Percentiles rank a stretch among this genome's conserved stretches.
These are phyloP conservation scores for Hirschioporus abietinus DNA, from an alignment of 768 basidiomycete genomes.

Conservation along the genomic window DNA sequence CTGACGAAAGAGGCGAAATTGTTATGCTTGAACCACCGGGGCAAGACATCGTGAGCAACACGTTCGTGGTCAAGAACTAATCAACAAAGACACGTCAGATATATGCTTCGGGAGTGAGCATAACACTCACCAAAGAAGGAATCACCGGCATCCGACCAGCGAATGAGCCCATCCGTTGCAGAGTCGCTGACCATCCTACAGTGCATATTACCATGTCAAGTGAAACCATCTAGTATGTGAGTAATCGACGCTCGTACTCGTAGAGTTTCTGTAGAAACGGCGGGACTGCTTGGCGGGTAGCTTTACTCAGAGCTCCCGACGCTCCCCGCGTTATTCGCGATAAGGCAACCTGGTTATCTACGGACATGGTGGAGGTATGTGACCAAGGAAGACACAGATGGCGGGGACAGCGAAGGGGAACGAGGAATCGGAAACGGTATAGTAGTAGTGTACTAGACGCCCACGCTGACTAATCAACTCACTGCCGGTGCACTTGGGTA, in stretches of 20 bases:
- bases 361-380: constrained; percentile 28
- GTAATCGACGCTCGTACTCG: constrained; percentile 48
- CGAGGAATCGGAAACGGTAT: background rate
- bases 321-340: constrained; percentile 37
- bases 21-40: constrained; percentile 95
- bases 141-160: constrained; percentile 89
- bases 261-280: constrained; percentile 92
- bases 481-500: too few species aligned
- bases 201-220: constrained; percentile 8
- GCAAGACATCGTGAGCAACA: constrained; percentile 84
- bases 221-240: constrained; percentile 11
- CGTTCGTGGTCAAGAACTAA: constrained; percentile 88
- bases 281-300: constrained; percentile 54
- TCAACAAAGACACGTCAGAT: constrained; percentile 6
- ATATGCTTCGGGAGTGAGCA: constrained; percentile 7
- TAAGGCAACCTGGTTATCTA: constrained; percentile 56
- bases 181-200: constrained; percentile 88
- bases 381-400: background rate
- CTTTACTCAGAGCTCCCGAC: constrained; percentile 38
- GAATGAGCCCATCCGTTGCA: constrained; percentile 75
- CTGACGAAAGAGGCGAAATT: constrained; percentile 92
- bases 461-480: background rate
- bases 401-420: background rate
- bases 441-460: background rate
- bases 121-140: constrained; percentile 75